These are phyloP conservation scores for Adansonia madagascariensis DNA, from an alignment of 441 rosid species.

Conservation along the genomic window DNA sequence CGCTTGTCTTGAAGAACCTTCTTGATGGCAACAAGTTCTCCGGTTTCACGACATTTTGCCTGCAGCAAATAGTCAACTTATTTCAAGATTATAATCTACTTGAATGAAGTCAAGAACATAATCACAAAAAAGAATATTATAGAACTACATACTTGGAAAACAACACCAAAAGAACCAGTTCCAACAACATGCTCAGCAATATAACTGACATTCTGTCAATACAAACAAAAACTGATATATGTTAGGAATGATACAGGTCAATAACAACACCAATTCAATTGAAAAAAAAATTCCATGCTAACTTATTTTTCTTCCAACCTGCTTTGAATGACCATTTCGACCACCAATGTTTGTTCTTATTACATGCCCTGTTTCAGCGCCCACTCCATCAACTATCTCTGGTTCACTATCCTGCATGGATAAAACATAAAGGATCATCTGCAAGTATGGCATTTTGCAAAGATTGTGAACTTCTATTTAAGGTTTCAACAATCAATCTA, in stretches of 20 bases:
- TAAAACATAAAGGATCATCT: background rate
- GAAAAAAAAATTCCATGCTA: background rate
- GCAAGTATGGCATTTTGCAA: background rate
- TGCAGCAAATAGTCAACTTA: conserved; percentile 41
- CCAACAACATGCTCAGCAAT: conserved; percentile 96
- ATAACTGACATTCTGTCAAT: conserved; percentile 76
- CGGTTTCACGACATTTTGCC: conserved; percentile 98
- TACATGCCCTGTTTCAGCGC: conserved; percentile 89
- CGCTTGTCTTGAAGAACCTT: conserved; percentile 98
- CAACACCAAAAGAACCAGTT: conserved; percentile 95
- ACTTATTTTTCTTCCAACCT: conserved; percentile 49
- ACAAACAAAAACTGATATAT: conserved; percentile 25
- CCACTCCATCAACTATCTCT: conserved; percentile 82
- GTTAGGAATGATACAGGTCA: conserved; percentile 10
- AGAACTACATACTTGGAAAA: conserved; percentile 71
- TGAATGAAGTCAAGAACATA: background rate
- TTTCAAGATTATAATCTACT: conserved; percentile 15
- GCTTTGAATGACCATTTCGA: conserved; percentile 86
- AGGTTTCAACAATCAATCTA: background rate
- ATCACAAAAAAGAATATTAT: conserved; percentile 2
- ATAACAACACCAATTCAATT: background rate
- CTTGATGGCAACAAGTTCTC: conserved; percentile 91
- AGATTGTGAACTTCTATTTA: background rate
- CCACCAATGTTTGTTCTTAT: conserved; percentile 83
- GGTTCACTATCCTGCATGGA: conserved; percentile 86